Evolutionary conservation across 441 rosid genomes (phyloP), one percentile per base, ranked within the genome.

Genomic region (Gossypium lobatum): DNA sequence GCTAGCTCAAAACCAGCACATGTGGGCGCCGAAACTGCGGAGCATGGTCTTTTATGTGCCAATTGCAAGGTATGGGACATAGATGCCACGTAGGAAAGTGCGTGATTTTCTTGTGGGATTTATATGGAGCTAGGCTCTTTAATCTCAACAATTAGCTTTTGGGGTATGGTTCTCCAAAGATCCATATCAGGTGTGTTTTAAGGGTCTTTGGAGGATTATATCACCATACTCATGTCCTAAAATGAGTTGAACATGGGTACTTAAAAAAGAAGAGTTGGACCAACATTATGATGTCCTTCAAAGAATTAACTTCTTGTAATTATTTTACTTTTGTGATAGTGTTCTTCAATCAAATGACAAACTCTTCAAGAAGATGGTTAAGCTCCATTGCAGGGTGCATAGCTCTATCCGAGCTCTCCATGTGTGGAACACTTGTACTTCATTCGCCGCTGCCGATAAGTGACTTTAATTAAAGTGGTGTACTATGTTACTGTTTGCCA

Each of bases 401-500:
- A 2, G 20, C 45, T 17, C 1, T 39, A 64, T 14, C 71, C 31
- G 68, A 60, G 25, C 23, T 11, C 28, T 25, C 37, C 8, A 57
- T 31, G 18, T 20, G 2, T 1, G 60, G 5, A 31, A 53, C 34
- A 75, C 61, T 16, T 63, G n/a, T 25, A 63, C 3, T 34, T 34
- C 8, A 74, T 63, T 20, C 0, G 20, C 13, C 14, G 8, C 16
- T 48, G 45, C 17, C 23, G 61, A 34, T 1, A 28, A 34, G 39
- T 14, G 1, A 57, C 57, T 23, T 72, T 39, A 18, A 17, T 37
- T 54, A 63, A n/a, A 16, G 14, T 14, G 52, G 20, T 75, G 58
- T 75, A 72, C 52, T 39, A 58, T 77, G 76, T 57, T 60, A 63
- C 52, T 77, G 73, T 57, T 73, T n/a, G 75, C 68, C 70, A 53